Base-by-base conservation (phyloP, 345 rosid species). In the Corymbia maculata region DNA sequence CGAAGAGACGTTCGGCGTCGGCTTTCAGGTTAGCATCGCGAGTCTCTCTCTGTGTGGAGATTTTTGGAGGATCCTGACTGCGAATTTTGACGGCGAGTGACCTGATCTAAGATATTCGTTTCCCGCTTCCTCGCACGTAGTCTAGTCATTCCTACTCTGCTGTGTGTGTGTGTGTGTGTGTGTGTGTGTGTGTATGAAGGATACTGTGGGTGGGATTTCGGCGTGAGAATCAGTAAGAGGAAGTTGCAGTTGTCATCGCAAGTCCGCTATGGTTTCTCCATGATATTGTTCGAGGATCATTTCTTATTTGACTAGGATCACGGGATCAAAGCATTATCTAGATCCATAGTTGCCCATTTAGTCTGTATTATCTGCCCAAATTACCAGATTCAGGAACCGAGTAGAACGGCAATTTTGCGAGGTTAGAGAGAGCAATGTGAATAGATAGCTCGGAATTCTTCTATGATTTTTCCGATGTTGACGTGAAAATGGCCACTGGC, bases 1-100 rank as follows among this genome's bases (percentile, higher is more conserved):
- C 88, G 93, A 94, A 92, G 97, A 96, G 10, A 93, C 98, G n/a
- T 92, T 90, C 87, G 85, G 90, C 89, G 85, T 94, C 90, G 89
- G 93, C 88, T 95, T 95, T 90, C 94, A 93, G 97, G 99, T 96
- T 64, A 32, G 15, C 50, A 15, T 52, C 28, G 24, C 45, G 17
- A 21, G 75, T 85, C 3, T 28, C 13, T 57, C 45, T 47, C 26
- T 66, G 53, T 82, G 21, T 15, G 82, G 82, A 36, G 11, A 70
- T 70, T 17, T 36, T 21, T 70, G 80, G 80, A 70, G 82, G 47
- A 17, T 70, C 26, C 64, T 36, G 28, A 3, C 64, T 24, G n/a
- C 64, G 64, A 24, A 22, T 36, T 57, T 57, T 24, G 28, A 57
- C 64, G 28, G 12, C 64, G 28, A 8, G 28, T 57, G 28, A 22